Percentiles rank a stretch among this genome's conserved stretches.
These are phyloP conservation scores for Aureobasidium sp. DNA, from an alignment of 2,329 filamentous ascomycete genomes.

Conservation along the genomic window DNA sequence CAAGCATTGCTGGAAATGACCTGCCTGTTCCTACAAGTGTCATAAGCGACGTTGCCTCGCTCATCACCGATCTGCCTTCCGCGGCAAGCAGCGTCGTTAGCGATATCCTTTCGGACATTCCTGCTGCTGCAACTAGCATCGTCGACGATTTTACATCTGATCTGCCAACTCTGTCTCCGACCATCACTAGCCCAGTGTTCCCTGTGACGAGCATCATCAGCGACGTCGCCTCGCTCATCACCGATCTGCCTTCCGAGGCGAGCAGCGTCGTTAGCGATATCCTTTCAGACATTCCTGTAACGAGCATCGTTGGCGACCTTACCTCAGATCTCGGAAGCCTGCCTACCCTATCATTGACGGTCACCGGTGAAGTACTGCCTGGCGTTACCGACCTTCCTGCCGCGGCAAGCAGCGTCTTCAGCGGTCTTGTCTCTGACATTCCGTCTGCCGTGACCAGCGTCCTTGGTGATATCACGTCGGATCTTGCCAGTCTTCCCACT, in stretches of 20 bases:
- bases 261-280: background rate
- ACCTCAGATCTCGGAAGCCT: too few species aligned
- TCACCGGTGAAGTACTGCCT: background rate
- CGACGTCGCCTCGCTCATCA: background rate
- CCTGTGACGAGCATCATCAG: background rate
- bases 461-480: background rate
- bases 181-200: too few species aligned
- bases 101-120: background rate
- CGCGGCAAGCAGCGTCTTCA: too few species aligned
- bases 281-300: background rate
- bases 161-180: too few species aligned
- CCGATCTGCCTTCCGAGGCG: background rate
- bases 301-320: background rate
- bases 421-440: too few species aligned
- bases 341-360: too few species aligned
- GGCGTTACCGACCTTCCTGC: background rate
- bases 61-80: background rate
- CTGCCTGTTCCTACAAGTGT: background rate
- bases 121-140: too few species aligned
- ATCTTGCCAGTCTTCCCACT: background rate
- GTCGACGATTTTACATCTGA: too few species aligned
- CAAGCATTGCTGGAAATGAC: background rate
- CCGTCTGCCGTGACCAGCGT: background rate
- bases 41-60: background rate
- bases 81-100: background rate